Conservation (phyloP, 768 basidiomycete species). For the Lentinula raphanica region DNA sequence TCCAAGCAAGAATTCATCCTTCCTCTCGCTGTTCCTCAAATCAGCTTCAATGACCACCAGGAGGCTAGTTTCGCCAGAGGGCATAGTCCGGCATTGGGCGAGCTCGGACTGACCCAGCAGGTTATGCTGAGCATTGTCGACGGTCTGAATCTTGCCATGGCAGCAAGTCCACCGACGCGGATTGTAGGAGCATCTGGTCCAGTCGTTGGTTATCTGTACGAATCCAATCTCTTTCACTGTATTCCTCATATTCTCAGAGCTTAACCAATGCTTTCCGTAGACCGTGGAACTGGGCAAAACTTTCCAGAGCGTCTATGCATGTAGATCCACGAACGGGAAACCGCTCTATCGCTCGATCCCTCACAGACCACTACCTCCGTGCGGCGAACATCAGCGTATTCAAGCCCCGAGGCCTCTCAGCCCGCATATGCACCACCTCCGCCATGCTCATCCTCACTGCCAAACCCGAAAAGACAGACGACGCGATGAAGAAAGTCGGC, state of each 20-base stretch:
- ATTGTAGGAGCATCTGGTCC: constrained; percentile 16
- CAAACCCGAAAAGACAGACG: constrained; percentile 1
- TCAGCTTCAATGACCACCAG: constrained; percentile 6
- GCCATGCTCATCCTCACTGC: constrained; percentile 17
- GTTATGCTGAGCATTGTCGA: constrained; percentile 18
- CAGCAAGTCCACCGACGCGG: constrained; percentile 19
- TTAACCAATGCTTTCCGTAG: neutral
- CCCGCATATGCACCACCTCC: constrained; percentile 18
- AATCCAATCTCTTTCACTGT: neutral
- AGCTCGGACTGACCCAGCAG: constrained; percentile 12
- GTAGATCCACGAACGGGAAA: constrained; percentile 10
- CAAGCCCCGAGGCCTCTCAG: constrained; percentile 18
- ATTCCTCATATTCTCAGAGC: neutral
- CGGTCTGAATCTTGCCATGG: constrained; percentile 21
- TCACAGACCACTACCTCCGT: constrained; percentile 21
- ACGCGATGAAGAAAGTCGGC: neutral
- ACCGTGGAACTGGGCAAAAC: constrained; percentile 20
- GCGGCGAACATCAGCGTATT: constrained; percentile 18
- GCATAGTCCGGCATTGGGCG: constrained; percentile 11
- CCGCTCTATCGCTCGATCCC: constrained; percentile 16
- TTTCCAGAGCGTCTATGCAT: constrained; percentile 13
- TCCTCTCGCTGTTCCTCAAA: constrained; percentile 13
- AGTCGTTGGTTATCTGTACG: constrained; percentile 19
- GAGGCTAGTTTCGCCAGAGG: constrained; percentile 18
- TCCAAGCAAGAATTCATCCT: neutral